Base-by-base conservation (phyloP, 768 basidiomycete genomes). In the Holtermannia corniformis region DNA sequence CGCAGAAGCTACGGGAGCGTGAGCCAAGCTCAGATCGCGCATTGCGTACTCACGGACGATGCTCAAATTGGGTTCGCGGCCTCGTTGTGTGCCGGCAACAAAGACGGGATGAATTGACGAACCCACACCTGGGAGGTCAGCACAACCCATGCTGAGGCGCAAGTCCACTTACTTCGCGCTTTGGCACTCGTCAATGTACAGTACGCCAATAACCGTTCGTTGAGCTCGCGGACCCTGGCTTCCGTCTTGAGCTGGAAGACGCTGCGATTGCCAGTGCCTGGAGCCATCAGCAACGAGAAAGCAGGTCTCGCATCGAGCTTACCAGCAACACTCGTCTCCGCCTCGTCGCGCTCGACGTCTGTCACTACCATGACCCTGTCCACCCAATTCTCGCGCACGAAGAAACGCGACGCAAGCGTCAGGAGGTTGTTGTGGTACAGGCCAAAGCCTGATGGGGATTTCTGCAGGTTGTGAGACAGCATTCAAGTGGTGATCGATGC, bases 381-480 rank as follows among this genome's bases (percentile, higher is more conserved):
- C 24, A 78, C 77, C 78, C 81, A 84, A 41, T 75, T 77, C 13
- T 79, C 79, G 47, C 75, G 75, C 4, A 81, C 79, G 19, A 92
- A 78, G 62, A 79, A 82, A 58, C 80, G 79, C 22, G 89, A 82
- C 0, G 88, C 82, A 4, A 95, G 75, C 16, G 79, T 76, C 10
- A 91, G 75, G 32, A 92, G 80, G 1, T 87, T 84, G 1, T 81
- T 76, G 63, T 97, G 92, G 44, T 93, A 79, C 0, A 82, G 81
- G 2, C 92, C 92, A 63, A 88, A 93, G 3, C 87, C 86, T 1
- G 86, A 65, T 2, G 73, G 65, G 1, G 66, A 62, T 22, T 55
- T 56, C 63, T 71, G 47, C 50, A 25, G 43, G 51, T 42, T 28
- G 41, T 61, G 63, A 53, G 22, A 16, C 20, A 26, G 23, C n/a